These are phyloP conservation scores for Myrmaecium sp. DNA, from an alignment of 2,329 filamentous ascomycete species.

Conservation along the genomic window DNA sequence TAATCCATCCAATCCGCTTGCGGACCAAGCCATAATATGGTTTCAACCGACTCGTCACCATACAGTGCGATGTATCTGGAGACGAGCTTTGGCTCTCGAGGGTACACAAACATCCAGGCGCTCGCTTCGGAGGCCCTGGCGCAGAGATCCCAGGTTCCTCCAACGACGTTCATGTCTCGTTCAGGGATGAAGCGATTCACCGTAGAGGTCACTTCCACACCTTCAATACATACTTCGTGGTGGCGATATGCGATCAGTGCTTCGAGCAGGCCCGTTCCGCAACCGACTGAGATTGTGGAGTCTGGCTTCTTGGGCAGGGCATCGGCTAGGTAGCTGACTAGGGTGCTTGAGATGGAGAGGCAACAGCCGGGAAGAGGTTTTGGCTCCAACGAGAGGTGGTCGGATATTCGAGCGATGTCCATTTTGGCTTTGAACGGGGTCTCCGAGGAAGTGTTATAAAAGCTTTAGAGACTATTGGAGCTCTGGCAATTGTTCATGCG, in stretches of 20 bases:
- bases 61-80: conserved; percentile 25
- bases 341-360: conserved; percentile 16
- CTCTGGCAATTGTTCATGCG: too few species aligned
- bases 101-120: conserved; percentile 38
- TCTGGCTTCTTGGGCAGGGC: conserved; percentile 11
- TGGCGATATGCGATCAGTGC: conserved; percentile 18
- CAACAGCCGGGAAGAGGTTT: conserved; percentile 17
- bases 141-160: conserved; percentile 27
- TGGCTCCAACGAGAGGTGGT: conserved; percentile 9
- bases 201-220: conserved; percentile 30
- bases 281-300: conserved; percentile 28
- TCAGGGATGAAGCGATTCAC: conserved; percentile 8
- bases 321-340: conserved; percentile 11
- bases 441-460: too few species aligned
- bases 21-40: conserved; percentile 27
- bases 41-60: conserved; percentile 13
- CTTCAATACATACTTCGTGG: conserved; percentile 18
- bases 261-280: conserved; percentile 35
- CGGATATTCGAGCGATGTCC: too few species aligned
- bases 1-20: conserved; percentile 25
- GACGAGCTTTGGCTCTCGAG: conserved; percentile 29
- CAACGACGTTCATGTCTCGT: conserved; percentile 27
- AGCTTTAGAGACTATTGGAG: too few species aligned
- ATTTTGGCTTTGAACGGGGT: too few species aligned
- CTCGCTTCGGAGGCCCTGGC: conserved; percentile 23